These are phyloP conservation scores for Oenanthe javanica DNA, from an alignment of 140 eudicot species.

Conservation along the genomic window DNA sequence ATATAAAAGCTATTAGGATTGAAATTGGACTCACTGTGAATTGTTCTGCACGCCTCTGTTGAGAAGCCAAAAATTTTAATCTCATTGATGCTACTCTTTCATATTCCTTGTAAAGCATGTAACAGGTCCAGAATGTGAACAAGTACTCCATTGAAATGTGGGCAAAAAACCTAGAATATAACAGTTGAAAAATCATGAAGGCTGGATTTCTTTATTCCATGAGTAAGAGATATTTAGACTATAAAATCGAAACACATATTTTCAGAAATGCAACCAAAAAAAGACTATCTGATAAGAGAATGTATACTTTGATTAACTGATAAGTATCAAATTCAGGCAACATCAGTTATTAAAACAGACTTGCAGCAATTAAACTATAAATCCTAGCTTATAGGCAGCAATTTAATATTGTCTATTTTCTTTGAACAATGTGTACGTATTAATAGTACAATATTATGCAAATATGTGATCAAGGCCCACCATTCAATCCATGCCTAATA, in stretches of 20 bases:
- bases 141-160: conserved; percentile 77
- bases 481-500: background rate
- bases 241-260: background rate
- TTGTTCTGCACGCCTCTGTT: conserved; percentile 81
- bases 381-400: background rate
- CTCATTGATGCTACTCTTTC: conserved; percentile 80
- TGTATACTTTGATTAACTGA: background rate
- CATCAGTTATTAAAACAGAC: background rate
- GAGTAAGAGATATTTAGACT: background rate
- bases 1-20: background rate
- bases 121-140: conserved; percentile 93
- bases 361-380: background rate
- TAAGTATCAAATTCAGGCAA: background rate
- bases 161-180: conserved; percentile 67
- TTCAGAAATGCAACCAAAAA: background rate
- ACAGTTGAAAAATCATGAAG: conserved; percentile 6
- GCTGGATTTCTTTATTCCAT: background rate
- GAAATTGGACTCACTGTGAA: conserved; percentile 61
- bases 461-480: background rate
- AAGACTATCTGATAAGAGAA: background rate
- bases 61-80: conserved; percentile 74
- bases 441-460: background rate
- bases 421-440: background rate
- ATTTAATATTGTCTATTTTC: background rate
- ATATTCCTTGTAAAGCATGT: conserved; percentile 87